Conservation (phyloP, 768 basidiomycete species). For the Suillus cothurnatus region DNA sequence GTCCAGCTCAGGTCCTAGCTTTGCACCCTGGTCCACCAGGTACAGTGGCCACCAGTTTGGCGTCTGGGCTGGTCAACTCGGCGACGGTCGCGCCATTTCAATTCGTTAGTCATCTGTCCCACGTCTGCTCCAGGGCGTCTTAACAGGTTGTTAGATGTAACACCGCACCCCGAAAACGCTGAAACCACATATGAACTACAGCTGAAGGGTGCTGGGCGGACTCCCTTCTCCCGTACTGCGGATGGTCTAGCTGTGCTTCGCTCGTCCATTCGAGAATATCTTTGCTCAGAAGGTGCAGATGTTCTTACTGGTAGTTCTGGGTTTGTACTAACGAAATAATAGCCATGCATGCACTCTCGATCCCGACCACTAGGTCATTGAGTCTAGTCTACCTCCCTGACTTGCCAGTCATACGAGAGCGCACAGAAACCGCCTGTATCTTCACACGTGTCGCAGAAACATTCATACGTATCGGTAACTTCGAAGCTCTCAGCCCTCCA, state of each 20-base stretch:
- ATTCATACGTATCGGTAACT: conserved; percentile 90
- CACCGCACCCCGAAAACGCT: conserved; percentile 64
- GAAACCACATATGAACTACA: conserved; percentile 78
- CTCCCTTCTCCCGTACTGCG: conserved; percentile 89
- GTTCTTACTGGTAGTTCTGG: neutral
- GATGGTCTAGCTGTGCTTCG: conserved; percentile 96
- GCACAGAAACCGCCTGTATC: conserved; percentile 68
- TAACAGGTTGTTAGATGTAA: conserved; percentile 56
- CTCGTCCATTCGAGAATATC: conserved; percentile 91
- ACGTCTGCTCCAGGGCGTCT: conserved; percentile 11
- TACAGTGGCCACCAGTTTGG: conserved; percentile 95
- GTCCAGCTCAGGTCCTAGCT: conserved; percentile 27
- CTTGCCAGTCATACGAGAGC: conserved; percentile 77
- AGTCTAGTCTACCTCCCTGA: conserved; percentile 74
- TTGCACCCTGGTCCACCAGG: conserved; percentile 77
- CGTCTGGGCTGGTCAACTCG: conserved; percentile 90
- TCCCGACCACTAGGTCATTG: conserved; percentile 89
- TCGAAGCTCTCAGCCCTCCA: conserved; percentile 83
- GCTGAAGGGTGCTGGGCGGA: conserved; percentile 92
- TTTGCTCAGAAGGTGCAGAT: conserved; percentile 78
- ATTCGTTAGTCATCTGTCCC: conserved; percentile 49
- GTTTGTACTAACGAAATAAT: conserved; percentile 39
- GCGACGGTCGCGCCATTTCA: conserved; percentile 94
- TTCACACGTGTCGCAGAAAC: conserved; percentile 84
- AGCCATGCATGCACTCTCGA: conserved; percentile 78